Percentiles rank a stretch among this genome's conserved stretches.
These are phyloP conservation scores for Stevia rebaudiana DNA, from an alignment of 140 eudicot genomes.

Conservation along the genomic window DNA sequence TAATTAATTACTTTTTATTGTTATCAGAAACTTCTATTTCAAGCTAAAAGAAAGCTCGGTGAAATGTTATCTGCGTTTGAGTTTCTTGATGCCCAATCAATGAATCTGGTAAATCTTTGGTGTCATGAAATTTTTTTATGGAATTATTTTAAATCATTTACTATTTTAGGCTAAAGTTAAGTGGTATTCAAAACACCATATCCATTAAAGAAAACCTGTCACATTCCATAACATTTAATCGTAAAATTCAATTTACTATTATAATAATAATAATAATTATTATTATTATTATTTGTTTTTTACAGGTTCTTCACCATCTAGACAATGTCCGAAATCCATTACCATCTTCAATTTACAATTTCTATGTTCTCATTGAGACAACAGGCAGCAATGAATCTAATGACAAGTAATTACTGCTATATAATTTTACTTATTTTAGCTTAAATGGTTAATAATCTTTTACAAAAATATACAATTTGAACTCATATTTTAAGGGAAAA, in stretches of 20 bases:
- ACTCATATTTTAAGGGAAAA: constrained; percentile 58
- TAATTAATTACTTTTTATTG: constrained; percentile 11
- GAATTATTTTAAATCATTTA: background rate
- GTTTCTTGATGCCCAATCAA: constrained; percentile 72
- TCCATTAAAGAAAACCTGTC: background rate
- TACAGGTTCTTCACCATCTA: constrained; percentile 71
- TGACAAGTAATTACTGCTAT: constrained; percentile 62
- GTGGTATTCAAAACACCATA: background rate
- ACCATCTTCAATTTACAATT: constrained; percentile 71
- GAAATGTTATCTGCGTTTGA: constrained; percentile 96
- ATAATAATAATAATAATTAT: background rate
- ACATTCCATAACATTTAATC: background rate
- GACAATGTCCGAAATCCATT: constrained; percentile 89
- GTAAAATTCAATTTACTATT: background rate
- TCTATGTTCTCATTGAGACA: constrained; percentile 88
- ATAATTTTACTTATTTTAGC: background rate
- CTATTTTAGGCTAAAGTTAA: background rate
- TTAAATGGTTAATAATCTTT: background rate
- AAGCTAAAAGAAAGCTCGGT: constrained; percentile 85
- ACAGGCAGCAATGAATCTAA: constrained; percentile 84
- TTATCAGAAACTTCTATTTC: constrained; percentile 62
- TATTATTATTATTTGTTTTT: constrained; percentile 1
- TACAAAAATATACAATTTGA: background rate
- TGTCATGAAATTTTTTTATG: background rate
- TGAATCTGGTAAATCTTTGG: constrained; percentile 63